Conservation (phyloP, 2,329 filamentous ascomycete species). For the Colletotrichum shisoi region DNA sequence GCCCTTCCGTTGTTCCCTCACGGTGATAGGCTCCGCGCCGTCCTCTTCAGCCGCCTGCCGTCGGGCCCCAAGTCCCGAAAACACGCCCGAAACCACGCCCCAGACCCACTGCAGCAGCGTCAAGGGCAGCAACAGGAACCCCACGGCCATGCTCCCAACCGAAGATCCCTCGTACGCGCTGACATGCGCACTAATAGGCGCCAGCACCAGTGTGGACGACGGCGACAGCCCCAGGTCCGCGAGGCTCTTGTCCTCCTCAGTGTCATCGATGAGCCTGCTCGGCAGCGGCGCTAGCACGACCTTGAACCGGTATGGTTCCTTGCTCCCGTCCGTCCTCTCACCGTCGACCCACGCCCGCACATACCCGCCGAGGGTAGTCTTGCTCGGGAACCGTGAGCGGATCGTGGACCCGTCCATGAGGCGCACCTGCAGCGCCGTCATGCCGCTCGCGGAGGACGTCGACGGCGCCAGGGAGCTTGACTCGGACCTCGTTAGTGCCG, state of each 20-base stretch:
- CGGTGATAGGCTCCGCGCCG: slow-evolving; percentile 42
- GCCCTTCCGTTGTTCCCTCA: slow-evolving; percentile 41
- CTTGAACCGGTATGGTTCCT: slow-evolving; percentile 80
- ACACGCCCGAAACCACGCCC: slow-evolving; percentile 45
- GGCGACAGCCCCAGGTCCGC: slow-evolving; percentile 76
- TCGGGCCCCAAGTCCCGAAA: slow-evolving; percentile 43
- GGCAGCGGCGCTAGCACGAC: slow-evolving; percentile 81
- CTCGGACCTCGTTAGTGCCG: slow-evolving; percentile 46
- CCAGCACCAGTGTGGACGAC: slow-evolving; percentile 81
- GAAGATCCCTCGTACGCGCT: slow-evolving; percentile 51
- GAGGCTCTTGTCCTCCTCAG: slow-evolving; percentile 76
- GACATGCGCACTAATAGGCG: slow-evolving; percentile 67
- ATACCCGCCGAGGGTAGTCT: slow-evolving; percentile 67
- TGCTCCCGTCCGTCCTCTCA: slow-evolving; percentile 60
- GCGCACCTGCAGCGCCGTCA: slow-evolving; percentile 74
- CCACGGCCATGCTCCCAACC: slow-evolving; percentile 38
- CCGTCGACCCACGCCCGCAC: slow-evolving; percentile 82
- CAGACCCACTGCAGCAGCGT: slow-evolving; percentile 50
- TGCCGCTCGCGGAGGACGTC: slow-evolving; percentile 42
- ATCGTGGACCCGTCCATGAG: slow-evolving; percentile 86
- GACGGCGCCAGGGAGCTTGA: slow-evolving; percentile 47
- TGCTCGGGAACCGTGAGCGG: slow-evolving; percentile 71
- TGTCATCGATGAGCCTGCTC: slow-evolving; percentile 74
- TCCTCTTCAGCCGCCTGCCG: slow-evolving; percentile 16
- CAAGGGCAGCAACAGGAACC: slow-evolving; percentile 30